These are phyloP conservation scores for Moelleriella libera DNA, from an alignment of 2,329 filamentous ascomycete species.

Conservation along the genomic window DNA sequence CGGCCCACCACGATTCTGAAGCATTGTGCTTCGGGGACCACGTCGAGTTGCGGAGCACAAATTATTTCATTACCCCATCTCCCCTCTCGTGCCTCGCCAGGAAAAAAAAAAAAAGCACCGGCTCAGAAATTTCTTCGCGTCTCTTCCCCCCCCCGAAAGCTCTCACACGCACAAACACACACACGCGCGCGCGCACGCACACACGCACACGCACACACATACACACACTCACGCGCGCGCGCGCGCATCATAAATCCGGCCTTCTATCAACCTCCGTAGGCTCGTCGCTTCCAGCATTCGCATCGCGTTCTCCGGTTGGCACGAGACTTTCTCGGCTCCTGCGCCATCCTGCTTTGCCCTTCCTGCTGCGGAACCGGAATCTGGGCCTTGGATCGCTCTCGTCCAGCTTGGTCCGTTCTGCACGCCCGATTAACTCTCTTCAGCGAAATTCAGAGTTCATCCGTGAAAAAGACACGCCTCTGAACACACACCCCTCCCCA, in stretches of 20 bases:
- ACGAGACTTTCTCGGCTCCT: not conserved
- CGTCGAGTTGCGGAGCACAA: not conserved
- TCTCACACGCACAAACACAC: not conserved
- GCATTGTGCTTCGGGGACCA: not conserved
- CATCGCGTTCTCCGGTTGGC: not conserved
- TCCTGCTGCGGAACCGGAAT: not conserved
- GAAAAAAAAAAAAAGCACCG: not conserved
- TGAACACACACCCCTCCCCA: slow-evolving; percentile 1
- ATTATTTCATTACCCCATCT: not conserved
- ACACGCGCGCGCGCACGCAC: not conserved
- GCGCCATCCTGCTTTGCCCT: not conserved
- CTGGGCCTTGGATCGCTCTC: slow-evolving; percentile 1
- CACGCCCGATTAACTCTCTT: slow-evolving; percentile 1
- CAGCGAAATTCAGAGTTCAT: slow-evolving; percentile 3
- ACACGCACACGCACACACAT: not conserved
- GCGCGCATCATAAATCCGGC: not conserved
- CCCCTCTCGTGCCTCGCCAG: not conserved
- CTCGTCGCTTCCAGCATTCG: not conserved
- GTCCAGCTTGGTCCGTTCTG: slow-evolving; percentile 1
- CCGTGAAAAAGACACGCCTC: not conserved
- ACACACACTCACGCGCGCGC: too few relatives aligned
- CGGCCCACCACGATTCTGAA: not conserved
- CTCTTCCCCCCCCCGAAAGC: not conserved
- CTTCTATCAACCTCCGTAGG: not conserved
- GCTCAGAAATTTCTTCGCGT: not conserved